These are phyloP conservation scores for Pseudogymnoascus sp. DNA, from an alignment of 2,329 filamentous ascomycete species.

Conservation along the genomic window DNA sequence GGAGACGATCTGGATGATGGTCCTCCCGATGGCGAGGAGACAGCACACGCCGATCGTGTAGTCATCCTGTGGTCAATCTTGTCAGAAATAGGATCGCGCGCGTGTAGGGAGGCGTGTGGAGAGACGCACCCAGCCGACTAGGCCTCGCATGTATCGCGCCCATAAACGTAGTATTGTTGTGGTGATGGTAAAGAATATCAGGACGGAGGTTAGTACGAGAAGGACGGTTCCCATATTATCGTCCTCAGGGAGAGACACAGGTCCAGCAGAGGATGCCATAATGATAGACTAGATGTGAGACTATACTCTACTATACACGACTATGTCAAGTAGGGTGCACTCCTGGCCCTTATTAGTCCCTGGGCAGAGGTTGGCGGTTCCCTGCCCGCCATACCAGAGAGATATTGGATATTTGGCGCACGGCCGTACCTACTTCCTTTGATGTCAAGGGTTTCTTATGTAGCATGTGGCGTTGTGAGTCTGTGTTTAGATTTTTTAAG, in stretches of 20 bases:
- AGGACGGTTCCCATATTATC: conserved; percentile 24
- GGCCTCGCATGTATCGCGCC: conserved; percentile 26
- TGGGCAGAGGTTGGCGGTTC: not conserved
- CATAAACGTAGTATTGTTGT: conserved; percentile 30
- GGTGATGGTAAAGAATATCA: conserved; percentile 28
- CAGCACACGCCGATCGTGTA: conserved; percentile 29
- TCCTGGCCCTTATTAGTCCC: not conserved
- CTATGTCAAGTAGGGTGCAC: not conserved
- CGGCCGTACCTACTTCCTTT: not conserved
- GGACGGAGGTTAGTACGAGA: conserved; percentile 28
- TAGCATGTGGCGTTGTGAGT: not conserved
- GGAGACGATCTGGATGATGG: conserved; percentile 29
- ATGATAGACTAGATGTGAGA: not conserved
- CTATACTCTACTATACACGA: not conserved
- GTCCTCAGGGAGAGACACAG: not conserved
- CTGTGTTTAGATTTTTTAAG: not conserved
- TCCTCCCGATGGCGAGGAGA: conserved; percentile 27
- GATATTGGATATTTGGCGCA: not conserved
- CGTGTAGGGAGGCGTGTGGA: not conserved
- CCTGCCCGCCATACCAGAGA: not conserved
- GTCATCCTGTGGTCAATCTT: conserved; percentile 26
- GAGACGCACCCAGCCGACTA: conserved; percentile 24
- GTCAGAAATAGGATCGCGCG: not conserved
- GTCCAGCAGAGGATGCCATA: not conserved
- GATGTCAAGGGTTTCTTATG: not conserved